Base-by-base conservation (phyloP, 1,139 yeast species). In the Pichia sp. region DNA sequence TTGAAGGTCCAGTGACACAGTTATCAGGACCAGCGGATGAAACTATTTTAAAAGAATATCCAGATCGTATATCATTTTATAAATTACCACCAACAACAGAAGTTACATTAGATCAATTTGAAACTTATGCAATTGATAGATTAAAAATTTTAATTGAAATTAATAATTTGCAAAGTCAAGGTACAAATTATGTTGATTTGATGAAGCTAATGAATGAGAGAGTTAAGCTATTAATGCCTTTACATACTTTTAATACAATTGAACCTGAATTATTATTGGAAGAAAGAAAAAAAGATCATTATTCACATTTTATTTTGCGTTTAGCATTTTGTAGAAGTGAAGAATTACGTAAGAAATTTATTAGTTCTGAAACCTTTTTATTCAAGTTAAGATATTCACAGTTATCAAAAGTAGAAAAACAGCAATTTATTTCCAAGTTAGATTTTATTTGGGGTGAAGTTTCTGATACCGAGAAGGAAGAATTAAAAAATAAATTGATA, bases 111-210 rank as follows among this genome's bases (percentile, higher is more conserved):
- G 97, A 91, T 59, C 87, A 93, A 65, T 95, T 93, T 67, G 99
- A 93, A 69, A 76, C 76, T 19, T 93, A 97, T 97, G 98, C 98
- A 10, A 86, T 93, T 48, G 98, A 93, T 64, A 74, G 99, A 56
- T 75, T 93, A 58, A 83, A 84, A 63, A 81, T 93, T 11, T 75
- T 95, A 55, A 79, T 89, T 54, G 96, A 90, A 66, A 84, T 93
- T 48, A 97, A 91, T 63, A 79, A 90, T 9, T 81, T 86, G 59
- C 67, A 76, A 47, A 81, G 86, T 38, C 75, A 95, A 57, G 83
- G 84, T 56, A 83, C 83, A 62, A 69, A 79, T 1, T 67, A 77
- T 48, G 79, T 77, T 57, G 97, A 90, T 53, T 79, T 81, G 45
- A 93, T 86, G 60, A 65, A 71, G 13, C 71, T 79, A 14, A 71